Conservation (phyloP, 768 basidiomycete genomes). For the Phlebiopsis gigantea region DNA sequence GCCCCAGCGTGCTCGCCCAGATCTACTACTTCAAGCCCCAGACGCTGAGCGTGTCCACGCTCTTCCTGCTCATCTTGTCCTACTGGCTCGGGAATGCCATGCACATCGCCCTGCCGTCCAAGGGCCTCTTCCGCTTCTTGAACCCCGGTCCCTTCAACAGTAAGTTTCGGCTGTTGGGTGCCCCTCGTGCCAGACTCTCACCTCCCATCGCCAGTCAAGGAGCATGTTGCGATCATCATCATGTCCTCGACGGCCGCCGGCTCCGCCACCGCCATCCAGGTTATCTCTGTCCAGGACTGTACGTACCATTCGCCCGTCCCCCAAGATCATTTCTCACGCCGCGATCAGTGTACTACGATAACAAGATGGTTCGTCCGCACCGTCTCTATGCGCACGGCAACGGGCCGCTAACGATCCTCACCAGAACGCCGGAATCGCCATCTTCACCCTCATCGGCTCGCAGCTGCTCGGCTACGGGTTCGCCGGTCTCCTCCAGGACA, state of each 20-base stretch:
- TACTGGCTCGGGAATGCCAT: slow-evolving; percentile 45
- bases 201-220: slow-evolving; percentile 23
- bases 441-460: slow-evolving; percentile 31
- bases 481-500: slow-evolving; percentile 32
- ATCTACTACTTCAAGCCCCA: slow-evolving; percentile 39
- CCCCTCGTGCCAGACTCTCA: background rate
- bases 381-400: background rate
- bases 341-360: slow-evolving; percentile 33
- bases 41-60: slow-evolving; percentile 41
- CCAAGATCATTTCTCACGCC: background rate
- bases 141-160: slow-evolving; percentile 37
- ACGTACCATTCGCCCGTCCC: slow-evolving; percentile 7
- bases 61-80: slow-evolving; percentile 48
- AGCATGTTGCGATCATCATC: slow-evolving; percentile 32
- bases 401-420: background rate
- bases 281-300: slow-evolving; percentile 29
- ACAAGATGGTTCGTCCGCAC: slow-evolving; percentile 24
- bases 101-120: slow-evolving; percentile 28
- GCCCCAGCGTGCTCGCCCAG: slow-evolving; percentile 27
- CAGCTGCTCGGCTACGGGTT: slow-evolving; percentile 32
- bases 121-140: slow-evolving; percentile 26
- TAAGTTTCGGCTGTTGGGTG: slow-evolving; percentile 13
- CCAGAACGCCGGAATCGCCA: slow-evolving; percentile 26
- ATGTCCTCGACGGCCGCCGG: slow-evolving; percentile 30
- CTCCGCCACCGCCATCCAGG: slow-evolving; percentile 28